Conservation (phyloP, 495 filamentous ascomycete species). For the Xylaria palmicola region DNA sequence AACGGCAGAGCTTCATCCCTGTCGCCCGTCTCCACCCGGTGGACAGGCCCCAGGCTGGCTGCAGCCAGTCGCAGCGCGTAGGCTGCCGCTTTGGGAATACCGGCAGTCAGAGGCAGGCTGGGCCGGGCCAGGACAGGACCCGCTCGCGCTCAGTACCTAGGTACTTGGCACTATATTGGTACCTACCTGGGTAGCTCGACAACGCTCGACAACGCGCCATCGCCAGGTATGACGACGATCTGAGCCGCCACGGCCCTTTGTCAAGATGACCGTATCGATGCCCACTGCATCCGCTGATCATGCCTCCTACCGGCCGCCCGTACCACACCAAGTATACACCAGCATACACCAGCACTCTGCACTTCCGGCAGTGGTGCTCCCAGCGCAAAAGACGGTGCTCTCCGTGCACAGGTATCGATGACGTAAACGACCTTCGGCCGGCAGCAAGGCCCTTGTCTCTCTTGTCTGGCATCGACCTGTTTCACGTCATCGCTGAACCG, state of each 20-base stretch:
- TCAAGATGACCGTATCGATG: conserved; percentile 3
- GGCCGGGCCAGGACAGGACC: no score
- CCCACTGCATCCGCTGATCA: not conserved
- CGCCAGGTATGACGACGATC: not conserved
- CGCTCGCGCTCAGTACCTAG: no score
- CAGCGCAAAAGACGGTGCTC: not conserved
- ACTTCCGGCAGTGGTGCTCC: not conserved
- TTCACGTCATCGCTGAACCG: conserved; percentile 12
- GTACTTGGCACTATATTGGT: no score
- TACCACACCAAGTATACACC: not conserved
- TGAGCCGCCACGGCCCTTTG: not conserved
- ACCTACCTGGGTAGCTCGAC: no score
- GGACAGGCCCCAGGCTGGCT: no score
- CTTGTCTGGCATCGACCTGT: not conserved
- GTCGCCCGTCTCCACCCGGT: no score
- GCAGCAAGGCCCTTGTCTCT: not conserved
- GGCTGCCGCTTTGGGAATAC: no score
- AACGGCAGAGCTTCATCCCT: no score
- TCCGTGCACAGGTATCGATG: not conserved
- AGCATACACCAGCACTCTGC: not conserved
- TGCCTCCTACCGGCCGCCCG: not conserved
- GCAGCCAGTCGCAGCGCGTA: no score
- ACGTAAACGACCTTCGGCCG: conserved; percentile 9
- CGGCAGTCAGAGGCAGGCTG: no score
- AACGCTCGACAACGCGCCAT: no score